Conservation (phyloP, 1,139 yeast species). For the Geotrichum phurueaensis region DNA sequence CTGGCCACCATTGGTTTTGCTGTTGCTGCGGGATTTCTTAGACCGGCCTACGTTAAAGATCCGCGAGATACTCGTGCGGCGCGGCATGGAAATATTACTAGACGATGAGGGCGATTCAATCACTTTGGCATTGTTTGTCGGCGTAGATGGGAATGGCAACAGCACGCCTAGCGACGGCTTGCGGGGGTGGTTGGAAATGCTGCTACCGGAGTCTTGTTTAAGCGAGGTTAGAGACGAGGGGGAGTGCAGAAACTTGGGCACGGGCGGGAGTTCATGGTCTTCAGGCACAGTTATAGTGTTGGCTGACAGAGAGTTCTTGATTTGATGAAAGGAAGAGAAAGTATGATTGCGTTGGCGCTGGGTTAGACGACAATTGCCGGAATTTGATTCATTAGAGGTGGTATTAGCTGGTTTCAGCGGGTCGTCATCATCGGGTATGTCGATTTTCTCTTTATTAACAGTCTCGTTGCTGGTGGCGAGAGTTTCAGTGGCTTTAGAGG, state of each 20-base stretch:
- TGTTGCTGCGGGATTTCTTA: background rate
- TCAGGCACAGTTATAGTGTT: background rate
- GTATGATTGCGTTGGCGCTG: conserved; percentile 2
- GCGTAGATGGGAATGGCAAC: background rate
- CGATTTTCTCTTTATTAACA: background rate
- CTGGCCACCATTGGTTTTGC: background rate
- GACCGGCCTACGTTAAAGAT: conserved; percentile 8
- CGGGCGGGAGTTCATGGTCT: background rate
- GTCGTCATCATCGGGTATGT: background rate
- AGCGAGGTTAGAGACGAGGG: background rate
- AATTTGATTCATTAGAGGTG: background rate
- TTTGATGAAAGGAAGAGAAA: background rate
- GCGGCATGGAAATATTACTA: background rate
- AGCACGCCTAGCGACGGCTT: background rate
- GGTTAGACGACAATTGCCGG: background rate
- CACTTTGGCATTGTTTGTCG: background rate
- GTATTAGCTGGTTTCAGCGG: background rate
- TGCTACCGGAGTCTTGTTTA: background rate
- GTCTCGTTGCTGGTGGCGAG: background rate
- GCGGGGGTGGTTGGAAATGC: background rate
- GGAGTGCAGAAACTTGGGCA: background rate
- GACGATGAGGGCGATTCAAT: background rate
- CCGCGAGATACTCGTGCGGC: conserved; percentile 9
- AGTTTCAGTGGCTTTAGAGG: no score
- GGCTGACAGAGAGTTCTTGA: background rate